Evolutionary conservation across 108 stramenopile genomes (phyloP), one percentile per base, ranked within the genome.

Genomic region (Nitzschia sp.): DNA sequence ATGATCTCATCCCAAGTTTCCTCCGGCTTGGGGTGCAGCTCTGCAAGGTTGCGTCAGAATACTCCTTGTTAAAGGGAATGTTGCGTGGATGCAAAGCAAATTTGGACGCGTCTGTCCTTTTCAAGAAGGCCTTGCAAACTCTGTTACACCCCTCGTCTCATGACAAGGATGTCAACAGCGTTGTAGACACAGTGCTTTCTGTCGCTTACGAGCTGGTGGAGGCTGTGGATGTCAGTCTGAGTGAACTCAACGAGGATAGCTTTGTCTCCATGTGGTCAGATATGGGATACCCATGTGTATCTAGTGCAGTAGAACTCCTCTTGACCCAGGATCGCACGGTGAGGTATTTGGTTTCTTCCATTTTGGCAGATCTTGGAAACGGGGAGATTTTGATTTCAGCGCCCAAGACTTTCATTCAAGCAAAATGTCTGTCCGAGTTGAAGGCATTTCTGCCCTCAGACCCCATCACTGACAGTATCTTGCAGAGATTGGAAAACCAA

Each of bases 21-120:
- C 24, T 64, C n/a, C 75, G 80, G 7, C 69, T 80, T 19, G 70
- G 51, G 0, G 51, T 72, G 21, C 80, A 80, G 26, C 46, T 76
- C 7, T 60, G 56, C 56, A 59, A 65, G 39, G 55, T 41, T 7
- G 38, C 50, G 5, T 26, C 42, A 7, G 58, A 67, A 26, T 51
- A 22, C 41, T 20, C 41, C 7, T 39, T 80, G 22, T 43, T 80
- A 8, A 51, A 59, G 41, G 41, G 46, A 37, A 40, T 80, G 15
- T 37, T 80, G n/a, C 41, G 55, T 41, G 29, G 29, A 34, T 34
- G 29, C 5, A 67, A 61, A 34, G 71, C 40, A 53, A 53, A 67
- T 41, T 39, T n/a, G 56, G 41, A 43, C 0, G 67, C 15, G 0
- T 37, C 41, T 1, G 20, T 15, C 3, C 56, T 37, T 12, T 25